A percentile compares a stretch with the other conserved stretches of the same genome.
phyloP scores from a whole-genome alignment of 2,329 filamentous ascomycete species.

The Xylaria sp. region DNA sequence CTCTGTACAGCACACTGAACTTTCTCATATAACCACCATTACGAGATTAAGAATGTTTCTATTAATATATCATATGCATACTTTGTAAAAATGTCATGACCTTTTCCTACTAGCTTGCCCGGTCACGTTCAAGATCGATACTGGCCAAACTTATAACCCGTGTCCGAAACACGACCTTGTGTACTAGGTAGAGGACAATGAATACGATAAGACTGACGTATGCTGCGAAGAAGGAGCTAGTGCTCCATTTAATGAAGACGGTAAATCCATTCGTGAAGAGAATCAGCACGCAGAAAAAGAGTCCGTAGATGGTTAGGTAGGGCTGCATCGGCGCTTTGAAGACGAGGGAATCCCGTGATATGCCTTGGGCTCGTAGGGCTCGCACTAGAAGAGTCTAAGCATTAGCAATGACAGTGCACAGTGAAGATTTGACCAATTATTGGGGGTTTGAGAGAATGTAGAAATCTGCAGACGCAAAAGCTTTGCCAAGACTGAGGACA shows the following conservation, averaged over 20 bases:
- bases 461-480: too few relatives aligned
- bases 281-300: slow-evolving; percentile 72
- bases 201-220: slow-evolving; percentile 75
- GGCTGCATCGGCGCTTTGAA: slow-evolving; percentile 72
- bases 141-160: slow-evolving; percentile 43
- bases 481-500: not conserved
- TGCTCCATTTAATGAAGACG: slow-evolving; percentile 71
- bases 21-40: not conserved
- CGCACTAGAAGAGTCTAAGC: slow-evolving; percentile 50
- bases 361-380: slow-evolving; percentile 65
- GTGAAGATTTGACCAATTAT: not conserved
- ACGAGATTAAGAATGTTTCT: not conserved
- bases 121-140: slow-evolving; percentile 46
- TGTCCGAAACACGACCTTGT: slow-evolving; percentile 60
- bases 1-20: too few relatives aligned
- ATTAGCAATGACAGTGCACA: not conserved
- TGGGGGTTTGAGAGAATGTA: too few relatives aligned
- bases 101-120: slow-evolving; percentile 29
- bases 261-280: slow-evolving; percentile 76
- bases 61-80: not conserved
- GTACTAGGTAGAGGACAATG: slow-evolving; percentile 65
- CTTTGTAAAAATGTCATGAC: not conserved
- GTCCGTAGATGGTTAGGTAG: slow-evolving; percentile 71
- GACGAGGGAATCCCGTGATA: slow-evolving; percentile 67
- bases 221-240: slow-evolving; percentile 69